Evolutionary conservation across 2,329 filamentous ascomycete genomes (phyloP), one percentile per base, ranked within the genome.

Genomic region (Diplodia corticola): DNA sequence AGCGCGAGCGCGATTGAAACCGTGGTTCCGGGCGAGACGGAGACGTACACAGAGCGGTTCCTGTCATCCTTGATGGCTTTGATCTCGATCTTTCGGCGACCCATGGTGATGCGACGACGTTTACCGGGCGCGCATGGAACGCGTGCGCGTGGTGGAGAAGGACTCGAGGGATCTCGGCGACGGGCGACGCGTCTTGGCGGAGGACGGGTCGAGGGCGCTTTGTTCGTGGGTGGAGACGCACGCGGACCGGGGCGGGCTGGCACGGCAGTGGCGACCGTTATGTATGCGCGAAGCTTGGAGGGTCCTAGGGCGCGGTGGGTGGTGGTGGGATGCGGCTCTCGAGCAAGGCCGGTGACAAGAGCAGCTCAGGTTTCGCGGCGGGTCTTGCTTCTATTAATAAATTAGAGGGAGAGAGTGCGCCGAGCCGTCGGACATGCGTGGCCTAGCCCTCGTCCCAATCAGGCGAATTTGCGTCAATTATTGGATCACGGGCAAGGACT

Each of bases 41-140:
- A 40, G 50, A 84, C 92, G 80, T 92, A 97, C 93, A 97, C 93
- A 75, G 93, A 97, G 78, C 93, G 92, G 78, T 97, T 97, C 75
- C 93, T 89, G 81, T 97, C 93, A 88, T 97, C 93, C 82, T 97
- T 97, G 85, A 98, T 98, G 73, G 94, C 92, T 83, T 97, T 97
- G 85, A 99, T 98, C 84, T 98, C 95, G 78, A 99, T 99, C 88
- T 99, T 99, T 86, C 95, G 89, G 80, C 95, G 90, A 79, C 95
- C 95, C 95, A 99, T 99, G 64, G 69, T 75, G 69, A 61, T 55
- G 64, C 49, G 57, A 61, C 57, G 35, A 22, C 53, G 48, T 12
- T 61, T 35, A 54, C 10, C n/a, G 55, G 35, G 49, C 12, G 64
- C 55, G 64, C 64, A 65, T 65, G 44, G 64, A 50, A 60, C 33